Evolutionary conservation across 208 protist genomes (phyloP), one percentile per base, ranked within the genome.

Genomic region (Histomonas meleagridis): DNA sequence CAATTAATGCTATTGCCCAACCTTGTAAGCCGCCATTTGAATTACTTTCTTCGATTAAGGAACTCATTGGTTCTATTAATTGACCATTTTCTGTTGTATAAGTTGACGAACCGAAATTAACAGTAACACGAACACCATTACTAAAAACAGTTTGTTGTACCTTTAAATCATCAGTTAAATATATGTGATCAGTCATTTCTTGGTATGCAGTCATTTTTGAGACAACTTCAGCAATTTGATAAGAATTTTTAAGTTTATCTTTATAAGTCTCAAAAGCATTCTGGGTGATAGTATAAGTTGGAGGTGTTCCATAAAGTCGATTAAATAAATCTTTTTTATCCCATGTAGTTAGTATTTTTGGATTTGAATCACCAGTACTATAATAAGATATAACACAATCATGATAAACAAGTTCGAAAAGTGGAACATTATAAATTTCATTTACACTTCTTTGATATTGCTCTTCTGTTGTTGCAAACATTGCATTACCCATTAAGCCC

Each of bases 331-430:
- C 76, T 51, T 46, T 51, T 35, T 86, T 86, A 0, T 55, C 16
- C 40, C 26, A 86, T 16, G 38, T n/a, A 9, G 26, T 86, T 86
- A 46, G 76, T 3, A 86, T 57, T 26, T 86, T 86, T 9, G 32
- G 32, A 35, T 55, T 86, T 18, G 51, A 55, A 35, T 86, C 76
- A 18, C 76, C 76, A 40, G 46, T 55, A 86, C 55, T 55, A 40
- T 46, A 86, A 55, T 86, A 86, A 32, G 76, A 43, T 38, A 86
- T 40, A 5, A 86, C n/a, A 16, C 76, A 86, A 38, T 55, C 76
- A 38, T 86, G 76, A 55, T 86, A 86, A 55, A 86, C 76, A 9
- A 86, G 55, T 86, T 86, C 46, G 16, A 43, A 86, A 32, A 86
- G 46, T 18, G 76, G 76, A 55, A 86, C 1, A 38, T 46, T 51